phyloP scores from a whole-genome alignment of 805 yeast genomes.

The Schwanniomyces pseudopolymorphus region DNA sequence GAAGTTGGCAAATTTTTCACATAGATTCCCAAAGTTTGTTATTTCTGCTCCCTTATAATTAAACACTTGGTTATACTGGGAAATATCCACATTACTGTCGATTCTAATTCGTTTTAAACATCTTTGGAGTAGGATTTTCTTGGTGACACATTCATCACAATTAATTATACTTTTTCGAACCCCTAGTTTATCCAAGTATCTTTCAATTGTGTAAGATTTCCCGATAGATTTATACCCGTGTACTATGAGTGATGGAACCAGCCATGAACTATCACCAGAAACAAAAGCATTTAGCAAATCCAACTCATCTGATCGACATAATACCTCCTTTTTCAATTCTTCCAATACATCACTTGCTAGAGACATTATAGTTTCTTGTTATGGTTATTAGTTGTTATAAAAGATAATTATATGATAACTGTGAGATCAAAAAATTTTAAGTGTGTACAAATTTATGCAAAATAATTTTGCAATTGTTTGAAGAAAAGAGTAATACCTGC shows the following conservation, averaged over 20 bases:
- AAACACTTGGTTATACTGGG: conserved; percentile 14
- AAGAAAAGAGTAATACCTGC: background rate
- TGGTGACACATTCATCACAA: conserved; percentile 47
- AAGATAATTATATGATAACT: background rate
- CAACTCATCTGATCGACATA: conserved; percentile 34
- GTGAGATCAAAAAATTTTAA: background rate
- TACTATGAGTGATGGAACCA: conserved; percentile 39
- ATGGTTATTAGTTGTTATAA: background rate
- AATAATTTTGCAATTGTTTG: background rate
- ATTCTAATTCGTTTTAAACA: conserved; percentile 36
- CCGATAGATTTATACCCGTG: conserved; percentile 54
- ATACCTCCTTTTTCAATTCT: conserved; percentile 12
- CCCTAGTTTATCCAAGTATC: conserved; percentile 27
- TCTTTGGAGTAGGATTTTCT: conserved; percentile 40
- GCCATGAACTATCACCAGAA: conserved; percentile 20
- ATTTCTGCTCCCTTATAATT: conserved; percentile 26
- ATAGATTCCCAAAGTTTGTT: conserved; percentile 25
- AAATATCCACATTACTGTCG: conserved; percentile 33
- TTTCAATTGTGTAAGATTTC: conserved; percentile 38
- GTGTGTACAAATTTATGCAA: background rate
- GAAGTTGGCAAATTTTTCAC: conserved; percentile 44
- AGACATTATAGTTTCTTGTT: background rate
- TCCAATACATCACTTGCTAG: background rate
- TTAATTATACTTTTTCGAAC: conserved; percentile 30
- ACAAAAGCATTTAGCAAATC: conserved; percentile 36